Evolutionary conservation across 2,329 filamentous ascomycete species (phyloP).

Genomic region (Gnomoniopsis sp.): DNA sequence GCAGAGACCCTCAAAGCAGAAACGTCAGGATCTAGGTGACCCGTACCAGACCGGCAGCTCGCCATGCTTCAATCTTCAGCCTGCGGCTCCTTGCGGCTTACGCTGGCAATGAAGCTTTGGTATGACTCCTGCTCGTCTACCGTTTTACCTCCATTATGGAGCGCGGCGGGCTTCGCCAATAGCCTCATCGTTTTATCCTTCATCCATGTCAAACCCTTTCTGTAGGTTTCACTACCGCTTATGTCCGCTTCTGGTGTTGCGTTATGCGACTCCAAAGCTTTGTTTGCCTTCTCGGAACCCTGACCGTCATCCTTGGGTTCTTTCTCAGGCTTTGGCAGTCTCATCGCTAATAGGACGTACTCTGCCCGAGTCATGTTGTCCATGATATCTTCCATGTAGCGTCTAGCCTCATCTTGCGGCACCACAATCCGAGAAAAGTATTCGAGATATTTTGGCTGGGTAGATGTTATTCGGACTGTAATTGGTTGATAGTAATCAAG

Average conservation of each 20-base stretch:
- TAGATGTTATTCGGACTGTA: slow-evolving; percentile 56
- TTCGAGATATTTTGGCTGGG: slow-evolving; percentile 55
- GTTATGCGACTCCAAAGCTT: slow-evolving; percentile 12
- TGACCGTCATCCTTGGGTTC: slow-evolving; percentile 30
- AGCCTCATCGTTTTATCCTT: slow-evolving; percentile 17
- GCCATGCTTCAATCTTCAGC: neutral
- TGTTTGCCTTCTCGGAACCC: slow-evolving; percentile 22
- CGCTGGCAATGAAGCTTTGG: slow-evolving; percentile 17
- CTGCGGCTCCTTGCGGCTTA: slow-evolving; percentile 13
- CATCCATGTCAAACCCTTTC: slow-evolving; percentile 17
- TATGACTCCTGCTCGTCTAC: slow-evolving; percentile 16
- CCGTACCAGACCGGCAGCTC: too few species aligned
- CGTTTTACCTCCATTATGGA: slow-evolving; percentile 3
- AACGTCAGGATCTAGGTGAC: too few species aligned
- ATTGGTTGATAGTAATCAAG: slow-evolving; percentile 76
- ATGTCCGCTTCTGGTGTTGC: slow-evolving; percentile 25
- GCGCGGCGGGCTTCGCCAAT: slow-evolving; percentile 2
- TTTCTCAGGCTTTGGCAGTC: slow-evolving; percentile 48
- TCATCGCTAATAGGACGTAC: slow-evolving; percentile 65
- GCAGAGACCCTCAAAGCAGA: too few species aligned
- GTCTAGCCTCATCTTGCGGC: slow-evolving; percentile 57
- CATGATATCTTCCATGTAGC: slow-evolving; percentile 71
- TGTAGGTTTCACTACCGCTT: neutral
- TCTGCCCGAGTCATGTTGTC: slow-evolving; percentile 65
- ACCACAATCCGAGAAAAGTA: slow-evolving; percentile 60